Evolutionary conservation across 2,329 filamentous ascomycete species (phyloP), one percentile per base, ranked within the genome.

Genomic region (Dactylellina leptospora): DNA sequence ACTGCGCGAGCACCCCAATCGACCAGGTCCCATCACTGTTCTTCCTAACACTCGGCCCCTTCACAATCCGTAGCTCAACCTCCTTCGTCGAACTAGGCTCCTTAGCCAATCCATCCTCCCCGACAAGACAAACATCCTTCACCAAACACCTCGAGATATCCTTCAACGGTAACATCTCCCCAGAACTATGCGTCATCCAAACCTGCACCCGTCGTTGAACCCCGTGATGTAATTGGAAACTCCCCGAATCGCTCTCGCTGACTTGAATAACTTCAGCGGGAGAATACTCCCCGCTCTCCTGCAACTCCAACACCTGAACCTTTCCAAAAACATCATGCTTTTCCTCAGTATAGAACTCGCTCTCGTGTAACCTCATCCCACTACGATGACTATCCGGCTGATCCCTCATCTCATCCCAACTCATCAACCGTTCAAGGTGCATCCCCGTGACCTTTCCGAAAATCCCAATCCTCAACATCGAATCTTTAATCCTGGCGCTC

Each of bases 321-420:
- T 92, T 86, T 0, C 91, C 89, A 77, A 99, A 91, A 23, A 99
- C 84, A 79, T 99, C 95, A 78, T 99, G 93, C 75, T 92, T 90
- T 78, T 97, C 95, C 79, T 97, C 92, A 0, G 89, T 91, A 77
- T 89, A 96, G 78, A 96, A 99, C 75, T 99, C 93, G 0, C 90
- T 90, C 79, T 99, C 95, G 10, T 91, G 88, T 75, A 99, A 88
- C 9, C 95, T 86, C 22, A 90, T 85, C 42, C 83, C 85, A 73
- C 84, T 79, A 45, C 82, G 86, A 3, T 82, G 79, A 64, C 82
- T 84, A 61, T 85, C 84, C 16, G 85, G 85, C 74, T 86, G 85
- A 79, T 99, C 93, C 68, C 93, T 88, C 88, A 99, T 97, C 77
- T 97, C 95, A 78, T 99, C 95, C 95, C 95, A 99, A 81, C 95